Evolutionary conservation across 768 basidiomycete species (phyloP).

Genomic region (Zangia roseola): DNA sequence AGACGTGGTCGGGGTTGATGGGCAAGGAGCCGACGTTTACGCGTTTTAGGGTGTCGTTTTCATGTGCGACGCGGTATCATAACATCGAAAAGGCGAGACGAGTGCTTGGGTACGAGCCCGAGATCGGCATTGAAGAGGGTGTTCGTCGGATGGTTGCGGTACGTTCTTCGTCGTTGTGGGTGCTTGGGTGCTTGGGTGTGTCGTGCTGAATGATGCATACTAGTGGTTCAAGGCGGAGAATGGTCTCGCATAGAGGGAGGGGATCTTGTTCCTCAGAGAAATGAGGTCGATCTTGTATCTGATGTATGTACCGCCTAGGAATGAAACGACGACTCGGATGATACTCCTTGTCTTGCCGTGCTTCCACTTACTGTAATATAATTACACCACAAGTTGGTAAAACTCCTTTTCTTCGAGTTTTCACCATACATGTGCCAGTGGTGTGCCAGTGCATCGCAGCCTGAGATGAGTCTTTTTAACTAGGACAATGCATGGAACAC

Average conservation of each 20-base stretch:
- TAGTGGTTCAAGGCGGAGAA: conserved; percentile 35
- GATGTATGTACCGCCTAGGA: too few species aligned
- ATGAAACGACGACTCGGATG: too few species aligned
- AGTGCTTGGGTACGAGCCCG: conserved; percentile 90
- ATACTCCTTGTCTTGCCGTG: not conserved
- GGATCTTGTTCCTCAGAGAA: too few species aligned
- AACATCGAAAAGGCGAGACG: conserved; percentile 93
- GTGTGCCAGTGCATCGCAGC: too few species aligned
- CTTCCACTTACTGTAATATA: too few species aligned
- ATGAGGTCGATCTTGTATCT: too few species aligned
- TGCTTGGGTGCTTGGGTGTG: not conserved
- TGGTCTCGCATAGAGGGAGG: conserved; percentile 18
- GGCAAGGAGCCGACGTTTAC: conserved; percentile 88
- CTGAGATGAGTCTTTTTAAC: too few species aligned
- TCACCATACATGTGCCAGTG: too few species aligned
- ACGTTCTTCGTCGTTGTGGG: conserved; percentile 25
- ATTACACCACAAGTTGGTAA: too few species aligned
- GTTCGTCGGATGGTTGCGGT: conserved; percentile 76
- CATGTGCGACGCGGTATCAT: conserved; percentile 79
- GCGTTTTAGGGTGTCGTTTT: conserved; percentile 76
- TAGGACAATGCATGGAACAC: too few species aligned
- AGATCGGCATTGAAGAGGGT: conserved; percentile 87
- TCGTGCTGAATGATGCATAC: not conserved
- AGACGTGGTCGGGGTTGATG: conserved; percentile 68
- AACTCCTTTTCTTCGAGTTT: too few species aligned